Evolutionary conservation across 1,284 basidiomycete species (phyloP).

Genomic region (Grifola frondosa): DNA sequence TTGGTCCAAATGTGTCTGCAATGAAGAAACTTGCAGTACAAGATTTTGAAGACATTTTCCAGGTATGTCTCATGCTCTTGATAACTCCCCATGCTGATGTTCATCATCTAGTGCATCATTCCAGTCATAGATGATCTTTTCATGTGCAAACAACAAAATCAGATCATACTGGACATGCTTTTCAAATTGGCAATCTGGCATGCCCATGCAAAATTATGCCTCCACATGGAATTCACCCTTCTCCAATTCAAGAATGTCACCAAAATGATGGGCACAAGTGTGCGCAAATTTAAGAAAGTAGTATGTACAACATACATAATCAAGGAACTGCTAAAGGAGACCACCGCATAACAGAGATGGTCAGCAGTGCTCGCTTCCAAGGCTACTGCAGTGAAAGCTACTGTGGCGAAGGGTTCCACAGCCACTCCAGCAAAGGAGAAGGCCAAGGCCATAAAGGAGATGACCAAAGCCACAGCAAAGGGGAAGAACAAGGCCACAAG

Average conservation of each 20-base stretch:
- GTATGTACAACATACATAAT: slow-evolving; percentile 22
- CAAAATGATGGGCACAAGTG: slow-evolving; percentile 16
- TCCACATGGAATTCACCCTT: slow-evolving; percentile 30
- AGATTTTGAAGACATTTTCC: slow-evolving; percentile 35
- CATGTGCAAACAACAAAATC: neutral
- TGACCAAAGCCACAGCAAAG: no score
- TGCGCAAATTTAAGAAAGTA: slow-evolving; percentile 20
- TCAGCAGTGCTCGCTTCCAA: neutral
- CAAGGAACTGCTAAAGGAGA: slow-evolving; percentile 29
- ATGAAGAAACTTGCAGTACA: slow-evolving; percentile 31
- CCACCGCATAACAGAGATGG: slow-evolving; percentile 8
- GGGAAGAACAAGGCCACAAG: no score
- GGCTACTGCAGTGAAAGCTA: no score
- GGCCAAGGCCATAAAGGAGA: no score
- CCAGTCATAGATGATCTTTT: slow-evolving; percentile 32
- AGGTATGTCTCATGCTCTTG: slow-evolving; percentile 15
- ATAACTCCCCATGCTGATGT: slow-evolving; percentile 9
- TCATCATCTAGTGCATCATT: slow-evolving; percentile 26
- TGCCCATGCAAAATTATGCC: slow-evolving; percentile 31
- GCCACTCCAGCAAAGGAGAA: no score
- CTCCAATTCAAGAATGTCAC: slow-evolving; percentile 15
- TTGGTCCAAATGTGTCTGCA: slow-evolving; percentile 17
- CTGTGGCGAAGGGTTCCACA: no score
- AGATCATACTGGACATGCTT: slow-evolving; percentile 10
- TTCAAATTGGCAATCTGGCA: slow-evolving; percentile 26